These are phyloP conservation scores for Lactarius akahatsu DNA, from an alignment of 768 basidiomycete species.

Conservation along the genomic window DNA sequence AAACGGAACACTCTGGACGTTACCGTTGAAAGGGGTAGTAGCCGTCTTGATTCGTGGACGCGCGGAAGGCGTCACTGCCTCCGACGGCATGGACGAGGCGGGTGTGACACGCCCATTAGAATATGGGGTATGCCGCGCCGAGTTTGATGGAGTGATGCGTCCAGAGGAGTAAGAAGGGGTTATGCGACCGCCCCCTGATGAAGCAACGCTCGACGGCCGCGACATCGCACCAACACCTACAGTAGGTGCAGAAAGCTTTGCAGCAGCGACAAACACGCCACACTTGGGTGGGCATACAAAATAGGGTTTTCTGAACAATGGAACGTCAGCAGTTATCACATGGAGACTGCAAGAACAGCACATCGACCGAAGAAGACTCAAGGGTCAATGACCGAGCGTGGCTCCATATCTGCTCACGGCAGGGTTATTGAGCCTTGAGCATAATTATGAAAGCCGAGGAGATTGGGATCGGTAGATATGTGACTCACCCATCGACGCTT, in stretches of 20 bases:
- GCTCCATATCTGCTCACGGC: slow-evolving; percentile 2
- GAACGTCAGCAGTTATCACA: slow-evolving; percentile 5
- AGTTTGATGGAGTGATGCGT: slow-evolving; percentile 32
- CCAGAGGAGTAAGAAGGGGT: slow-evolving; percentile 44
- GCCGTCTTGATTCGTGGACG: slow-evolving; percentile 49
- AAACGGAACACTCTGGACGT: neutral
- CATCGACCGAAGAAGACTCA: slow-evolving; percentile 5
- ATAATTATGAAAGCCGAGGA: slow-evolving; percentile 19
- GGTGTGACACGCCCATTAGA: slow-evolving; percentile 47
- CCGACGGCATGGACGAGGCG: slow-evolving; percentile 29
- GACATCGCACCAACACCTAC: slow-evolving; percentile 50
- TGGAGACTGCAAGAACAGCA: neutral
- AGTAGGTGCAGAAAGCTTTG: slow-evolving; percentile 79
- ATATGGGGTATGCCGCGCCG: slow-evolving; percentile 53
- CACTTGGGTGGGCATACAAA: slow-evolving; percentile 83
- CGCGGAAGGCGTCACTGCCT: slow-evolving; percentile 46
- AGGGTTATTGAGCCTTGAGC: slow-evolving; percentile 2
- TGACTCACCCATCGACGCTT: slow-evolving; percentile 77
- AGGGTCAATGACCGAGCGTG: neutral
- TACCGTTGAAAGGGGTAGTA: slow-evolving; percentile 21
- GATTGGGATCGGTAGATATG: slow-evolving; percentile 4
- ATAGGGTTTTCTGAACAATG: slow-evolving; percentile 44
- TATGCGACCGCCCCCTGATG: slow-evolving; percentile 53
- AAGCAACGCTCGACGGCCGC: slow-evolving; percentile 80
- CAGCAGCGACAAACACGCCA: slow-evolving; percentile 85